Percentiles rank a stretch among this genome's conserved stretches.
These are phyloP conservation scores for Alternaria arborescens DNA, from an alignment of 2,329 filamentous ascomycete genomes.

Conservation along the genomic window DNA sequence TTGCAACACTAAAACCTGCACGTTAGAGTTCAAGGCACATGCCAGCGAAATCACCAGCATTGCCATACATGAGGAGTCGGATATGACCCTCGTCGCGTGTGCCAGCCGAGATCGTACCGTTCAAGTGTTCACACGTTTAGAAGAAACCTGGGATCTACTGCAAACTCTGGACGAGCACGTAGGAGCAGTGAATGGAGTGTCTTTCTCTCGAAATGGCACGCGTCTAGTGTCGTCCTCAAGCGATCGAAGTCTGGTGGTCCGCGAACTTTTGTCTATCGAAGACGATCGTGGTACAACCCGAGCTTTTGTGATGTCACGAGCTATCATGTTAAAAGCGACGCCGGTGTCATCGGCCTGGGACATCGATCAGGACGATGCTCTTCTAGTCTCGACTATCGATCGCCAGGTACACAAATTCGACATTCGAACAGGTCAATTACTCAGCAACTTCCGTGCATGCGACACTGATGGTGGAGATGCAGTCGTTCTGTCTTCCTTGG, in stretches of 20 bases:
- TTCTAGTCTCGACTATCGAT: constrained; percentile 70
- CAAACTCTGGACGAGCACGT: constrained; percentile 94
- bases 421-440: constrained; percentile 72
- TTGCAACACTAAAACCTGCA: constrained; percentile 65
- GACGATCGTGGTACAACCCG: constrained; percentile 65
- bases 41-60: constrained; percentile 85
- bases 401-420: constrained; percentile 67
- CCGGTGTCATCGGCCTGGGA: constrained; percentile 83
- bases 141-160: constrained; percentile 74
- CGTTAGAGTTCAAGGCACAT: constrained; percentile 84
- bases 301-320: constrained; percentile 78
- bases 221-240: constrained; percentile 82
- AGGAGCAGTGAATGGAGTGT: constrained; percentile 79
- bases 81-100: constrained; percentile 75
- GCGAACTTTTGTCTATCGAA: constrained; percentile 78
- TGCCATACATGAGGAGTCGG: constrained; percentile 72
- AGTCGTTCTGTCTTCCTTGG: constrained; percentile 82
- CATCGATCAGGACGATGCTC: constrained; percentile 64
- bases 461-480: constrained; percentile 83
- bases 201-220: constrained; percentile 75
- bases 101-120: constrained; percentile 85
- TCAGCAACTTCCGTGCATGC: constrained; percentile 80
- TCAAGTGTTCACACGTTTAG: constrained; percentile 78
- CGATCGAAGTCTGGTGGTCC: constrained; percentile 85
- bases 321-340: constrained; percentile 84